A percentile compares a stretch with the other conserved stretches of the same genome.
Evolutionary conservation across 106 monocot genomes (phyloP).

Genomic region (Allium fistulosum): DNA sequence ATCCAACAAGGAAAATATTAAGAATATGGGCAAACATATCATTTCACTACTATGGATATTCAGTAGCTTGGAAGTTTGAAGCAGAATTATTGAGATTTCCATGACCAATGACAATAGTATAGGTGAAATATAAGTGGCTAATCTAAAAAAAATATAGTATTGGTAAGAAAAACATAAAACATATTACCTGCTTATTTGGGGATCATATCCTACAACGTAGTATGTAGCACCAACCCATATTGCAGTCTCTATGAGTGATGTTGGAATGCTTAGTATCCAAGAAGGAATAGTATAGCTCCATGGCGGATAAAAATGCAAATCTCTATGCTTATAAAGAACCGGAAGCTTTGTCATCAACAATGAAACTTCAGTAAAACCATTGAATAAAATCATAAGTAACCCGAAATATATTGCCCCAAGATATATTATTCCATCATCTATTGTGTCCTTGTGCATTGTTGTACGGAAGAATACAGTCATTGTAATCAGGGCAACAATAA

Average conservation of each 20-base stretch:
- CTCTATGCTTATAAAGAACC: constrained; percentile 97
- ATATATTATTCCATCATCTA: constrained; percentile 92
- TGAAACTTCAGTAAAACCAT: constrained; percentile 98
- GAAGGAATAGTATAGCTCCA: constrained; percentile 92
- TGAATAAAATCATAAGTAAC: constrained; percentile 90
- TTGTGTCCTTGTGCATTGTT: constrained; percentile 70
- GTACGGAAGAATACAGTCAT: constrained; percentile 98
- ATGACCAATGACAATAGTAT: too few species aligned
- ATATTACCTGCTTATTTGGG: constrained; percentile 74
- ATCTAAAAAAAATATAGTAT: too few species aligned
- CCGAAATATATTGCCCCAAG: constrained; percentile 88
- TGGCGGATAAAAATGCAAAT: constrained; percentile 89
- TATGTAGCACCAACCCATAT: constrained; percentile 94
- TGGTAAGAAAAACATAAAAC: neutral
- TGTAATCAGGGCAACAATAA: constrained; percentile 79
- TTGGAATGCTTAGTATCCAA: constrained; percentile 92
- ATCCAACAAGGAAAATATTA: too few species aligned
- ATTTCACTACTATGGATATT: too few species aligned
- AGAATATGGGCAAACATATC: too few species aligned
- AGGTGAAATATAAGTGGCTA: too few species aligned
- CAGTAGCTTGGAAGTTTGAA: too few species aligned
- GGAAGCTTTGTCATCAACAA: constrained; percentile 89
- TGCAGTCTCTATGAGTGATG: constrained; percentile 77
- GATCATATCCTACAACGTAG: constrained; percentile 94
- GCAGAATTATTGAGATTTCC: too few species aligned